Conservation (phyloP, 2,329 filamentous ascomycete genomes). For the Exophiala lecanii-corni region DNA sequence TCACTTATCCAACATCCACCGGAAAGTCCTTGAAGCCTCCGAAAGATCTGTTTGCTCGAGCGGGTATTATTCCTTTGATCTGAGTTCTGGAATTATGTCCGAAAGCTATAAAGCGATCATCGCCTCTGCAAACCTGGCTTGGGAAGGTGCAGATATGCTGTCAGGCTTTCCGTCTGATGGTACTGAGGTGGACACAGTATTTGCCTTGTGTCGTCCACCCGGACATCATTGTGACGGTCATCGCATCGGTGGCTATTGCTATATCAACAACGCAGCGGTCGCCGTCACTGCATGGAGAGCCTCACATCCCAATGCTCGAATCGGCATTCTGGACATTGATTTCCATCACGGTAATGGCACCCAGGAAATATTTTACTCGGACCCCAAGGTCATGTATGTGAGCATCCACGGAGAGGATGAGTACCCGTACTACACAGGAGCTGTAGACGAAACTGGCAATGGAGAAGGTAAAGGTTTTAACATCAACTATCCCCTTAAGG, state of each 20-base stretch:
- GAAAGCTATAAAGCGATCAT: constrained; percentile 22
- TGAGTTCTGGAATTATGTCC: constrained; percentile 26
- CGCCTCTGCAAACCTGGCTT: constrained; percentile 25
- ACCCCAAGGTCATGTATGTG: constrained; percentile 30
- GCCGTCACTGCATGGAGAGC: constrained; percentile 19
- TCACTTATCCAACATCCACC: constrained; percentile 16
- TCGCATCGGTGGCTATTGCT: constrained; percentile 27
- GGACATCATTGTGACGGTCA: constrained; percentile 27
- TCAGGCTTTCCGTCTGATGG: constrained; percentile 3
- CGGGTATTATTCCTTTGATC: constrained; percentile 27
- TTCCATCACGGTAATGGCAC: constrained; percentile 28
- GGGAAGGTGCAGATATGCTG: constrained; percentile 22
- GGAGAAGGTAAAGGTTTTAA: constrained; percentile 19
- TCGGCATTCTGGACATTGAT: constrained; percentile 27
- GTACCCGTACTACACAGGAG: constrained; percentile 31
- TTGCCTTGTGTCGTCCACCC: constrained; percentile 26
- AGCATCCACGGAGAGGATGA: constrained; percentile 34
- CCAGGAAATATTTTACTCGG: constrained; percentile 30
- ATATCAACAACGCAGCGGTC: constrained; percentile 26
- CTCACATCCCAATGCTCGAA: constrained; percentile 6
- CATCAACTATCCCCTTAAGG: constrained; percentile 24
- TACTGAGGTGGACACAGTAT: constrained; percentile 19
- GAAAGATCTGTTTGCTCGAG: constrained; percentile 24
- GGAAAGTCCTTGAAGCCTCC: constrained; percentile 18
- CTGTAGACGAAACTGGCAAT: constrained; percentile 15